A percentile compares a stretch with the other conserved stretches of the same genome.
phyloP scores from a whole-genome alignment of 345 rosid genomes.

The Cardamine resedifolia region DNA sequence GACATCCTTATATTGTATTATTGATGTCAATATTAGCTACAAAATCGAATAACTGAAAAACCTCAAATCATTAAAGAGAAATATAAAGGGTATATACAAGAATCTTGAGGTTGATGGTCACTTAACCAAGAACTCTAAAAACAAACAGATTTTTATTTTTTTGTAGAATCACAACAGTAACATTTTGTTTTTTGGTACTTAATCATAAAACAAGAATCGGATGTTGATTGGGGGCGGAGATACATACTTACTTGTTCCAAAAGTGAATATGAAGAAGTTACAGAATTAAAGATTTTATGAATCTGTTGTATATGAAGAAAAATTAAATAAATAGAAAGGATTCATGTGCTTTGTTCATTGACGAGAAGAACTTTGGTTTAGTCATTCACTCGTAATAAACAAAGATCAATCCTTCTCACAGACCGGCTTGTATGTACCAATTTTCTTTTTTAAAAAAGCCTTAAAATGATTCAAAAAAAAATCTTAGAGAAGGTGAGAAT shows the following conservation, averaged over 20 bases:
- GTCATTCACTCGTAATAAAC: conserved; percentile 9
- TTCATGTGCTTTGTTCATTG: neutral
- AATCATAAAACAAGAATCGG: neutral
- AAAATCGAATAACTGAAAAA: neutral
- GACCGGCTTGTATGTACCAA: conserved; percentile 2
- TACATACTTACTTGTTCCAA: conserved; percentile 31
- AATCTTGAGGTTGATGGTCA: conserved; percentile 7
- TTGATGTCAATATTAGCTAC: conserved; percentile 3
- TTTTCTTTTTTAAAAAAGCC: neutral
- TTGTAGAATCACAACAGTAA: neutral
- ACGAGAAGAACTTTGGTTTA: conserved; percentile 20
- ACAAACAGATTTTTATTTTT: neutral
- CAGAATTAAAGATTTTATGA: neutral
- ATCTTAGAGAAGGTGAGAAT: conserved; percentile 1
- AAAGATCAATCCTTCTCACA: conserved; percentile 10
- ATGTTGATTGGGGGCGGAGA: neutral
- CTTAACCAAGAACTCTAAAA: neutral
- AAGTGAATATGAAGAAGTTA: neutral
- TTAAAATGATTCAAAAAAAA: too few species aligned
- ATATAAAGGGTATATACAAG: neutral
- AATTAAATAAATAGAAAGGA: conserved; percentile 7
- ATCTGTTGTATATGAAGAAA: conserved; percentile 4
- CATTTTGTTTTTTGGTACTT: too few species aligned
- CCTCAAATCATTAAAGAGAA: neutral
- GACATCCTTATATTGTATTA: conserved; percentile 7